These are phyloP conservation scores for Lathyrus oleraceus DNA, from an alignment of 306 rosid species.

Conservation along the genomic window DNA sequence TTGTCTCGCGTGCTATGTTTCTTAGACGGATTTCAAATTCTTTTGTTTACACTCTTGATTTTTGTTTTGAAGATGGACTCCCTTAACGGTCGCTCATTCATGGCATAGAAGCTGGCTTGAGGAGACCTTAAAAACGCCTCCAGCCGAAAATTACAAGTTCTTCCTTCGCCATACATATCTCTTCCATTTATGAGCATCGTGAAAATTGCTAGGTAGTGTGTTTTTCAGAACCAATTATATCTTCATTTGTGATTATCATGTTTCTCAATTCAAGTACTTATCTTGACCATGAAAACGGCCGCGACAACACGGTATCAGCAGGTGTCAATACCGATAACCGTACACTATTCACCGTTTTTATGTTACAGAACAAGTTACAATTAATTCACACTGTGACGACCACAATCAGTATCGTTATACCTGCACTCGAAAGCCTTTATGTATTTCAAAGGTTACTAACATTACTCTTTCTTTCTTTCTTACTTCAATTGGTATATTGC, in stretches of 20 bases:
- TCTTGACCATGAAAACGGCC: not conserved
- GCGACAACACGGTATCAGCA: no score
- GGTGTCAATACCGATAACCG: no score
- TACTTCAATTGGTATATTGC: not conserved
- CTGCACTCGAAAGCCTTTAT: no score
- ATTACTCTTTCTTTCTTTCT: no score
- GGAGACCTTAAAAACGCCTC: constrained; percentile 65
- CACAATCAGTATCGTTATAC: no score
- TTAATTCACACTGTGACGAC: no score
- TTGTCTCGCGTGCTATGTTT: constrained; percentile 4
- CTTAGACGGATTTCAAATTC: constrained; percentile 21
- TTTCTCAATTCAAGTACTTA: no score
- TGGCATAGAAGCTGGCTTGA: constrained; percentile 87
- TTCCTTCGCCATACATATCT: constrained; percentile 73
- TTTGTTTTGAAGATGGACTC: constrained; percentile 73
- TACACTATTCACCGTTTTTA: not conserved
- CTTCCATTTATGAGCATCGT: constrained; percentile 94
- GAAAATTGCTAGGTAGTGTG: constrained; percentile 79
- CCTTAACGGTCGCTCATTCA: constrained; percentile 88
- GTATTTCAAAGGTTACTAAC: no score
- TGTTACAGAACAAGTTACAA: no score
- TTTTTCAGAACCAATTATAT: not conserved
- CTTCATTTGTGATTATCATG: no score
- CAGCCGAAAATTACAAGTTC: constrained; percentile 49
- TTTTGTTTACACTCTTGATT: constrained; percentile 27